phyloP scores from a whole-genome alignment of 805 yeast genomes.

The Candida sanyiensis region DNA sequence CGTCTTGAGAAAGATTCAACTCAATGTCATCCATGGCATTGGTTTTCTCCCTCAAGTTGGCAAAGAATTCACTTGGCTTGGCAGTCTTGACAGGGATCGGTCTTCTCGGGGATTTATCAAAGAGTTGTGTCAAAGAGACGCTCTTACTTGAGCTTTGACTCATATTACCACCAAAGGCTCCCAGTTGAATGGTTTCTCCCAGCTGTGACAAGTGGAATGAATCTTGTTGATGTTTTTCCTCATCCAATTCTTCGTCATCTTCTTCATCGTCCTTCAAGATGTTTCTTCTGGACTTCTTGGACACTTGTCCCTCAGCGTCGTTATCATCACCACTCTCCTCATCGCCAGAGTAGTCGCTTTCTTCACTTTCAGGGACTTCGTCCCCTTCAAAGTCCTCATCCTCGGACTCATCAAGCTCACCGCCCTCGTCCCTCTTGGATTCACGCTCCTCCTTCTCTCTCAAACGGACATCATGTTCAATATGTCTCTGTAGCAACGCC shows the following conservation, averaged over 20 bases:
- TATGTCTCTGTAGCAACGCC: slow-evolving; percentile 19
- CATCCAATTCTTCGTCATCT: slow-evolving; percentile 8
- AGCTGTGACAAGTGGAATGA: background rate
- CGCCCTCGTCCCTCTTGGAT: slow-evolving; percentile 19
- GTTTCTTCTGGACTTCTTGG: slow-evolving; percentile 12
- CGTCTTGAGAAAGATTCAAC: too few species aligned
- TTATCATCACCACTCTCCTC: slow-evolving; percentile 13
- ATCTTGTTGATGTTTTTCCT: slow-evolving; percentile 2
- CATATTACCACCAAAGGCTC: slow-evolving; percentile 24
- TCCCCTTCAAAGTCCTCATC: slow-evolving; percentile 12
- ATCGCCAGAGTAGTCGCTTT: slow-evolving; percentile 13
- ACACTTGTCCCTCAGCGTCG: slow-evolving; percentile 7
- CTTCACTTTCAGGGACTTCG: slow-evolving; percentile 22
- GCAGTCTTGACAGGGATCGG: background rate
- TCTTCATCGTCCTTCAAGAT: slow-evolving; percentile 1
- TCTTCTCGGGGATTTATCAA: slow-evolving; percentile 17
- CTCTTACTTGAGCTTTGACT: slow-evolving; percentile 14
- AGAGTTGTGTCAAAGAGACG: slow-evolving; percentile 21
- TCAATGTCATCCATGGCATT: background rate
- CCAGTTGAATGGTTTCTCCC: slow-evolving; percentile 7
- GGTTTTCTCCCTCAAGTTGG: slow-evolving; percentile 13
- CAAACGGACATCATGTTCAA: slow-evolving; percentile 19
- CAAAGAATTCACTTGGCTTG: slow-evolving; percentile 12
- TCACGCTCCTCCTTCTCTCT: slow-evolving; percentile 32
- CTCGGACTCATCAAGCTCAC: slow-evolving; percentile 9